phyloP scores from a whole-genome alignment of 2,329 filamentous ascomycete species.

The Nothomitra cinnamomea region DNA sequence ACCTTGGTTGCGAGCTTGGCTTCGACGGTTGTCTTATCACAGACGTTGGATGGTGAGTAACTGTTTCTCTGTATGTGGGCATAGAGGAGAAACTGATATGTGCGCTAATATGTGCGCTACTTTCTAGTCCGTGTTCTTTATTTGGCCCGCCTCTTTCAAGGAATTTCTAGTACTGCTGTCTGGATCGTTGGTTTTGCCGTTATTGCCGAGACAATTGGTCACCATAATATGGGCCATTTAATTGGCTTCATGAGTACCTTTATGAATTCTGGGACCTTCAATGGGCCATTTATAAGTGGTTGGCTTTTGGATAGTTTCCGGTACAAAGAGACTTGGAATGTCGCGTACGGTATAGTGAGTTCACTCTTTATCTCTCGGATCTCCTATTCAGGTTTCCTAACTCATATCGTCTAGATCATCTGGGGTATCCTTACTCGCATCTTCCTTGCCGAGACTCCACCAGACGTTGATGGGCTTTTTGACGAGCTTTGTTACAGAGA shows the following conservation, averaged over 20 bases:
- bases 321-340: conserved; percentile 18
- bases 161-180: conserved; percentile 15
- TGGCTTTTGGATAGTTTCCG: conserved; percentile 15
- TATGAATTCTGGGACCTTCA: conserved; percentile 15
- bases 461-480: too few species aligned
- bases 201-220: conserved; percentile 16
- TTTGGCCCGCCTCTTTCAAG: conserved; percentile 17
- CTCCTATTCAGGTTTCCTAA: too few species aligned
- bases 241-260: conserved; percentile 15
- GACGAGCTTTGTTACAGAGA: too few species aligned
- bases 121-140: conserved; percentile 13
- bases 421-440: too few species aligned
- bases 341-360: conserved; percentile 13
- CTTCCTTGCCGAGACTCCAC: too few species aligned
- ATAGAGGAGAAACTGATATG: too few species aligned
- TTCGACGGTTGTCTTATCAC: not conserved
- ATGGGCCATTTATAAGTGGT: conserved; percentile 17
- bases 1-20: not conserved
- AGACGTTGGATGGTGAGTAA: not conserved
- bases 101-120: not conserved
- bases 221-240: conserved; percentile 15
- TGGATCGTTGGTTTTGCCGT: conserved; percentile 20
- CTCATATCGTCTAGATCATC: too few species aligned
- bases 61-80: not conserved
- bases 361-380: not conserved